phyloP scores from a whole-genome alignment of 257 asterid species.

The Solanum virginianum region DNA sequence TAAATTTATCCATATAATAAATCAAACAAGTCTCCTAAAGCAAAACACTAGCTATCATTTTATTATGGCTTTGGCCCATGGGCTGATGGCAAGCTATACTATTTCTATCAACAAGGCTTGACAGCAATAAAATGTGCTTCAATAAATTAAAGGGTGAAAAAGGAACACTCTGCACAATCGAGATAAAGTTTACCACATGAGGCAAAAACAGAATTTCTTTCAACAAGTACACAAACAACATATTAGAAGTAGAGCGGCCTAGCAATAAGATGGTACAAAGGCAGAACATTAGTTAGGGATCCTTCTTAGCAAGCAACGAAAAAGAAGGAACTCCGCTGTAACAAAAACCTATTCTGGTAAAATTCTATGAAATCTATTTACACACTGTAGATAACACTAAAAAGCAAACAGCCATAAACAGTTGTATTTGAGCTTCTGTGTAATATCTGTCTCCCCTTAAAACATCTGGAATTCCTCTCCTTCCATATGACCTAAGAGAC shows the following conservation, averaged over 20 bases:
- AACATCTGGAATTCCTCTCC: not conserved
- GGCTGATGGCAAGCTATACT: not conserved
- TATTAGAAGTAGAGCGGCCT: not conserved
- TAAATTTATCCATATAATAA: not conserved
- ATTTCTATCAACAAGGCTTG: not conserved
- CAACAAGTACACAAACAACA: not conserved
- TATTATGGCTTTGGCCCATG: not conserved
- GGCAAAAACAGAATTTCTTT: not conserved
- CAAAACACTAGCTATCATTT: not conserved
- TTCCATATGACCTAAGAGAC: not conserved
- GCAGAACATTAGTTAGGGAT: not conserved
- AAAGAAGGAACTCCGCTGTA: not conserved
- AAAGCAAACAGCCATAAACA: not conserved
- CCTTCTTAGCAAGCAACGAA: not conserved
- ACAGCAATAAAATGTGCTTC: not conserved
- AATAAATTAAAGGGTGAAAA: not conserved
- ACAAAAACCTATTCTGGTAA: not conserved
- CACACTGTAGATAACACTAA: not conserved
- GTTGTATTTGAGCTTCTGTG: not conserved
- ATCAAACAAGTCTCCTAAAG: not conserved
- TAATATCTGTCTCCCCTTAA: not conserved
- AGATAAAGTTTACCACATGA: not conserved
- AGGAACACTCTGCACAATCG: not conserved
- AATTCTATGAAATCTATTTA: not conserved
- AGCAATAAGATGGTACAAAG: not conserved